Evolutionary conservation across 2,329 filamentous ascomycete genomes (phyloP).

Genomic region (Aspergillus luchuensis): DNA sequence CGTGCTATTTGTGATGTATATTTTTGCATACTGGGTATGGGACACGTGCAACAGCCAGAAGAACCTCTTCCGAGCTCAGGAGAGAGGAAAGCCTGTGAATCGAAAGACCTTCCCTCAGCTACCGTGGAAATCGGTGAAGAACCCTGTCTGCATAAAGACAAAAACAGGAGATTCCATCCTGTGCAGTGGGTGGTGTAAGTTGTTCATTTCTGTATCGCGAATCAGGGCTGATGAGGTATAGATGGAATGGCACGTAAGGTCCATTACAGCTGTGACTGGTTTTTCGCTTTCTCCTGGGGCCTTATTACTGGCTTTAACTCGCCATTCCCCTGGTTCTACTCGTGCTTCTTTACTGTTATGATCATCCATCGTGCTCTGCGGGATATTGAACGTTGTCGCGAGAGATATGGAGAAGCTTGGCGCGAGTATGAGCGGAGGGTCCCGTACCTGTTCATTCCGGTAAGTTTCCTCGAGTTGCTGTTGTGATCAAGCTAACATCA

Average conservation of each 20-base stretch:
- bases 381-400: conserved; percentile 72
- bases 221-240: conserved; percentile 21
- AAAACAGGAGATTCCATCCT: conserved; percentile 73
- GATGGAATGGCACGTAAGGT: conserved; percentile 73
- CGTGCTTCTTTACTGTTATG: conserved; percentile 76
- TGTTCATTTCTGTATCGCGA: neutral
- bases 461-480: conserved; percentile 33
- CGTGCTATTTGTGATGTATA: conserved; percentile 66
- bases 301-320: conserved; percentile 76
- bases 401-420: conserved; percentile 81
- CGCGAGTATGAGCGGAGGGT: conserved; percentile 75
- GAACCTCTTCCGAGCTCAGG: conserved; percentile 80
- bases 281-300: conserved; percentile 75
- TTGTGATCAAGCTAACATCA: conserved; percentile 2
- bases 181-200: conserved; percentile 77
- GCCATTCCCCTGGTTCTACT: conserved; percentile 87
- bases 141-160: conserved; percentile 74
- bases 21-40: conserved; percentile 88
- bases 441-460: conserved; percentile 81
- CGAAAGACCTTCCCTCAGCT: conserved; percentile 84
- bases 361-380: conserved; percentile 74
- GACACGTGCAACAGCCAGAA: conserved; percentile 90
- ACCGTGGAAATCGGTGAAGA: conserved; percentile 77
- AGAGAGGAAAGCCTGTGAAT: conserved; percentile 67
- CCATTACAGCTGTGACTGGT: conserved; percentile 78